Evolutionary conservation across 495 filamentous ascomycete species (phyloP).

Genomic region (Melanomma pulvis-pyrius): DNA sequence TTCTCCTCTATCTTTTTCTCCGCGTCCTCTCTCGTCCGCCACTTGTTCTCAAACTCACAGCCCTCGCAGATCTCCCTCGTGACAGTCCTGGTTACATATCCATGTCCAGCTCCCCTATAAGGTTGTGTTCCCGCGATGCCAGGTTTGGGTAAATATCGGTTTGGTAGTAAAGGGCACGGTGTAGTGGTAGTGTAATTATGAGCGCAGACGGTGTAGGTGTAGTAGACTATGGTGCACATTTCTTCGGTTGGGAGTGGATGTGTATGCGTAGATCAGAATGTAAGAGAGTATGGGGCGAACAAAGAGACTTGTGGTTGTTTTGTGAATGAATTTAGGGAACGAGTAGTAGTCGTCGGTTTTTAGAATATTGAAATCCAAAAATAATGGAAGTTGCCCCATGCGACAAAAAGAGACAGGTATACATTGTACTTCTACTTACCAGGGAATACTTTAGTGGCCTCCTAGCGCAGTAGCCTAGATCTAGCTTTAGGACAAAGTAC

Average conservation of each 20-base stretch:
- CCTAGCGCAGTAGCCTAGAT: too few relatives aligned
- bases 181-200: not conserved
- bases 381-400: too few relatives aligned
- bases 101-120: not conserved
- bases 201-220: not conserved
- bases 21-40: not conserved
- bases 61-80: not conserved
- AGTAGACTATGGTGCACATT: not conserved
- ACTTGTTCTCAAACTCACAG: not conserved
- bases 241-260: not conserved
- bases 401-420: too few relatives aligned
- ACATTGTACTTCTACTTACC: too few relatives aligned
- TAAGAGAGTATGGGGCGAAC: too few relatives aligned
- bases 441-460: too few relatives aligned
- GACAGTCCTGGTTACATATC: not conserved
- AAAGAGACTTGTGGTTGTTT: too few relatives aligned
- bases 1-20: not conserved
- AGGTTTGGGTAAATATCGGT: not conserved
- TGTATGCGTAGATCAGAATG: too few relatives aligned
- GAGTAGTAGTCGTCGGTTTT: too few relatives aligned
- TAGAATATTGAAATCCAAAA: too few relatives aligned
- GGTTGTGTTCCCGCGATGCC: not conserved
- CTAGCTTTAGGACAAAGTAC: too few relatives aligned
- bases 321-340: too few relatives aligned
- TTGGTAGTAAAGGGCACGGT: not conserved